Percentiles rank a stretch among this genome's conserved stretches.
phyloP scores from a whole-genome alignment of 306 rosid species.

The Fagus crenata region DNA sequence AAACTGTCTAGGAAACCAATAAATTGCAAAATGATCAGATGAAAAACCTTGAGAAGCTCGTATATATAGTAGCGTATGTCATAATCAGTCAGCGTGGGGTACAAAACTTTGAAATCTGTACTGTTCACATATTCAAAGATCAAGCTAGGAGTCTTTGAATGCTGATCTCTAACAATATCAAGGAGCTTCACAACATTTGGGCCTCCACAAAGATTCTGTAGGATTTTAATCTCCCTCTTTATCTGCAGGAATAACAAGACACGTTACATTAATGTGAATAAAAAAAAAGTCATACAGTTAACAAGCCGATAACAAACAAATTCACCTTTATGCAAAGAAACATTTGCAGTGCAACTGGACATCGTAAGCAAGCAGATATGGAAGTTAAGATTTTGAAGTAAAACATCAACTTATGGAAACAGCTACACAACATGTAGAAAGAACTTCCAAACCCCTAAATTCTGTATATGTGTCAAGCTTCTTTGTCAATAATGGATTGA shows the following conservation, averaged over 20 bases:
- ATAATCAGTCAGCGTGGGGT: constrained; percentile 79
- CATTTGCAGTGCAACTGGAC: neutral
- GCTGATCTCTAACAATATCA: constrained; percentile 86
- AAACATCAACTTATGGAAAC: neutral
- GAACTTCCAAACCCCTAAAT: neutral
- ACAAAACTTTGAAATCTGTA: constrained; percentile 84
- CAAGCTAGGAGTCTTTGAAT: constrained; percentile 87
- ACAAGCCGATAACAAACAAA: neutral
- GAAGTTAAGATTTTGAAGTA: neutral
- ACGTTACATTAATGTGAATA: neutral
- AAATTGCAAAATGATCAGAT: constrained; percentile 6
- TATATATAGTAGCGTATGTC: constrained; percentile 90
- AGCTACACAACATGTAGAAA: neutral
- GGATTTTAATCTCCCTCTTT: constrained; percentile 89
- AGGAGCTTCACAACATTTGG: constrained; percentile 89
- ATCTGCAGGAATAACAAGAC: constrained; percentile 49
- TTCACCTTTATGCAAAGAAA: neutral
- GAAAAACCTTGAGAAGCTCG: constrained; percentile 80
- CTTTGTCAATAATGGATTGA: neutral
- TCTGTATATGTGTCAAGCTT: neutral
- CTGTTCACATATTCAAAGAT: constrained; percentile 88
- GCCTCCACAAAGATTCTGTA: constrained; percentile 91
- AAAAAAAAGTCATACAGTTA: neutral
- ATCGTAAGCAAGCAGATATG: neutral
- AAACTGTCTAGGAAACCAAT: neutral